A percentile compares a stretch with the other conserved stretches of the same genome.
Conservation (phyloP, 2,329 filamentous ascomycete species). For the Colletotrichum lindemuthianum region DNA sequence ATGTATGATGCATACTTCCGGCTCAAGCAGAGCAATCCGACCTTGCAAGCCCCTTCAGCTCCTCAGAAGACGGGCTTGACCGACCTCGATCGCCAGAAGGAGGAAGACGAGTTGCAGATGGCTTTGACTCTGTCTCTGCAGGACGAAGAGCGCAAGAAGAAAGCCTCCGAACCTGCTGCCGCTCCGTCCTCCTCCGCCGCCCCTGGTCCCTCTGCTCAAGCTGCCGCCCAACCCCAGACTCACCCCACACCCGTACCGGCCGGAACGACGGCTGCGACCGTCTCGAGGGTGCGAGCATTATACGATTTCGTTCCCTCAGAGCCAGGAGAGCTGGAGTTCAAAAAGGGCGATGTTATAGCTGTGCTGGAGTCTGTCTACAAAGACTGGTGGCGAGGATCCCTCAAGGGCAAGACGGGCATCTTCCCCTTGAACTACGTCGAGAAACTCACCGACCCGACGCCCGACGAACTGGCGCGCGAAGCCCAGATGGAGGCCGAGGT, state of each 20-base stretch:
- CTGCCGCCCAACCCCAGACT: slow-evolving; percentile 49
- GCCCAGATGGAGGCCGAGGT: slow-evolving; percentile 89
- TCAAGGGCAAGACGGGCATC: slow-evolving; percentile 95
- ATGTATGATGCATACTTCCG: slow-evolving; percentile 96
- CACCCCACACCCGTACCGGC: slow-evolving; percentile 71
- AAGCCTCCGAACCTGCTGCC: slow-evolving; percentile 49
- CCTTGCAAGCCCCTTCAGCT: slow-evolving; percentile 89
- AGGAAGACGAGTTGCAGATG: slow-evolving; percentile 97
- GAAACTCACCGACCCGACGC: slow-evolving; percentile 93
- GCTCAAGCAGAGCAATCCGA: slow-evolving; percentile 86
- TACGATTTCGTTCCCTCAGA: slow-evolving; percentile 97
- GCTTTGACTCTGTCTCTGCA: slow-evolving; percentile 92
- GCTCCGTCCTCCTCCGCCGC: slow-evolving; percentile 47
- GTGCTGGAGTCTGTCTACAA: slow-evolving; percentile 98
- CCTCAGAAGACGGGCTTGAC: slow-evolving; percentile 94
- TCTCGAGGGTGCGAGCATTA: slow-evolving; percentile 90
- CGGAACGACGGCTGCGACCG: slow-evolving; percentile 94
- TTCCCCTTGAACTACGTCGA: slow-evolving; percentile 99
- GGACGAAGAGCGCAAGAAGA: slow-evolving; percentile 77
- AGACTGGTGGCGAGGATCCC: slow-evolving; percentile 98
- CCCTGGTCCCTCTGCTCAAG: slow-evolving; percentile 42
- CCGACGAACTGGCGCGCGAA: slow-evolving; percentile 92
- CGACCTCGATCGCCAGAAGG: slow-evolving; percentile 88
- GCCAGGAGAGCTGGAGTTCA: slow-evolving; percentile 92
- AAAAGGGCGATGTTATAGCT: slow-evolving; percentile 96